Evolutionary conservation across 108 stramenopile species (phyloP).

Genomic region (Skeletonema potamos): DNA sequence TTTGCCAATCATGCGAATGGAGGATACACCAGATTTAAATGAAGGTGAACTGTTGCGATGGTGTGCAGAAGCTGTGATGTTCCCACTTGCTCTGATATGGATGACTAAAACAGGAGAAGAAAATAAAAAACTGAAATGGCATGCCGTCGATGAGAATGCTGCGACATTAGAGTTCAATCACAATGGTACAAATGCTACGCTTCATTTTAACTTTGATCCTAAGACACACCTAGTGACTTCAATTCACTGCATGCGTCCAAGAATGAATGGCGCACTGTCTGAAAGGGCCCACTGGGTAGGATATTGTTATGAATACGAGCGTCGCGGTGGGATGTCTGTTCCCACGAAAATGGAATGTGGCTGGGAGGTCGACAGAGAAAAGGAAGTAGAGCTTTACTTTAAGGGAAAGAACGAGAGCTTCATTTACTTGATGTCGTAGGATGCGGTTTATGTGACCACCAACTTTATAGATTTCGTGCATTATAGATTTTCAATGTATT

Average conservation of each 20-base stretch:
- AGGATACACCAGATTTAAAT: conserved; percentile 16
- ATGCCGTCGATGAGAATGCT: conserved; percentile 3
- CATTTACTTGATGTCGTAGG: conserved; percentile 16
- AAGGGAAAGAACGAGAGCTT: conserved; percentile 18
- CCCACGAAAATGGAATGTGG: conserved; percentile 33
- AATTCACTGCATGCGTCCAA: conserved; percentile 15
- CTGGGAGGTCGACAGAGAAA: conserved; percentile 8
- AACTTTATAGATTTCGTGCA: no score
- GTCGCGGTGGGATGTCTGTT: conserved; percentile 17
- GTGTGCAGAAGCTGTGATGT: conserved; percentile 22
- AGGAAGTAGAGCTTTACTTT: conserved; percentile 26
- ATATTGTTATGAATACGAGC: conserved; percentile 17
- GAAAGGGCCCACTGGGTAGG: conserved; percentile 21
- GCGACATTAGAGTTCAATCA: conserved; percentile 19
- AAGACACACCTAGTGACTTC: conserved; percentile 9
- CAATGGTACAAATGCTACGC: neutral
- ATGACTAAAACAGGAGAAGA: neutral
- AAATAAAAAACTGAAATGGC: conserved; percentile 8
- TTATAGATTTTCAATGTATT: neutral
- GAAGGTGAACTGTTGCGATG: conserved; percentile 27
- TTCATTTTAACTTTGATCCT: conserved; percentile 21
- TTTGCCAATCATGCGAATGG: conserved; percentile 16
- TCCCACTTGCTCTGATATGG: conserved; percentile 20
- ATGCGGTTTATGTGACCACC: neutral
- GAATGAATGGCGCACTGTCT: neutral